Conservation (phyloP, 345 rosid species). For the Sisymbrium altissimum region DNA sequence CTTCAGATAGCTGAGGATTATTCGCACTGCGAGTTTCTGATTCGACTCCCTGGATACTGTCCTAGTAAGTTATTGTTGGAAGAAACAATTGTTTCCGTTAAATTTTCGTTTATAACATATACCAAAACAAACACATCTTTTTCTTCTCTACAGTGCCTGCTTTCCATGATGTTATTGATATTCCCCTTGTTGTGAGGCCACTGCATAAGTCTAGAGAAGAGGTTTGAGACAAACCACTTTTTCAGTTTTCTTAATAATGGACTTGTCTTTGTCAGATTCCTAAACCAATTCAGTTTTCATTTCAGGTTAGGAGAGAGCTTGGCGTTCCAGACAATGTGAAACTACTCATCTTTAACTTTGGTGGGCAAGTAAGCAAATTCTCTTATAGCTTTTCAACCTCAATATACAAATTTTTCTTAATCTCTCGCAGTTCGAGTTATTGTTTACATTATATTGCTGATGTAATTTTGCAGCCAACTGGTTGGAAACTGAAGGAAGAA, state of each 20-base stretch:
- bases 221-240: slow-evolving; percentile 35
- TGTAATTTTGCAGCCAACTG: slow-evolving; percentile 62
- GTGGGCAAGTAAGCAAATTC: slow-evolving; percentile 66
- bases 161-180: slow-evolving; percentile 85
- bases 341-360: slow-evolving; percentile 82
- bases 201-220: slow-evolving; percentile 71
- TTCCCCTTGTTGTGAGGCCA: slow-evolving; percentile 88
- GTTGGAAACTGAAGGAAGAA: slow-evolving; percentile 82
- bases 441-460: neutral
- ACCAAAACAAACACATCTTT: neutral
- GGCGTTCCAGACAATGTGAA: slow-evolving; percentile 74
- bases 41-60: slow-evolving; percentile 94
- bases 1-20: slow-evolving; percentile 92
- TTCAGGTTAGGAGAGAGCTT: slow-evolving; percentile 73
- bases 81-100: neutral
- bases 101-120: neutral
- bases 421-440: neutral
- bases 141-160: slow-evolving; percentile 70
- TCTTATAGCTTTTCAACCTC: neutral
- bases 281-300: neutral
- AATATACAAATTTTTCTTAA: neutral
- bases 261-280: neutral
- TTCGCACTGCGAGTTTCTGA: slow-evolving; percentile 78
- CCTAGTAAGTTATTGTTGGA: slow-evolving; percentile 59
- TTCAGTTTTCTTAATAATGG: neutral